Evolutionary conservation across 2,329 filamentous ascomycete species (phyloP), one percentile per base, ranked within the genome.

Genomic region (Hypoxylon sp.): DNA sequence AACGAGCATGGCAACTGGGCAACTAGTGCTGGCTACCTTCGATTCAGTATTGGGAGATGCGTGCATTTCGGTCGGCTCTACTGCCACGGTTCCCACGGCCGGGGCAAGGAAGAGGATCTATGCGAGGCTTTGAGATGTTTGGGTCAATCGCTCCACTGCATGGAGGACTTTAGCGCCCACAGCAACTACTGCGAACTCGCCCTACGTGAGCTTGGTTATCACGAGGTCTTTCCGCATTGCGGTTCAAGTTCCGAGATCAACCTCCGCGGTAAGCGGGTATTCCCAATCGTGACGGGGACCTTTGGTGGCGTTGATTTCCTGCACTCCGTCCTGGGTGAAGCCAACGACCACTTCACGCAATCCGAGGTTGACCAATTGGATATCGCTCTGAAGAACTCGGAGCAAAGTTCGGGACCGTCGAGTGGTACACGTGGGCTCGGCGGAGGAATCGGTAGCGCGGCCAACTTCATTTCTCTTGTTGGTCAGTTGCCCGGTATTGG

Each of bases 1-100:
- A 98, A 97, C 74, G 95, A 98, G 77, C 83, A 81, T 12, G 93
- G 94, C 3, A 86, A 88, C 41, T 97, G 94, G 92, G 93, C 94
- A 1, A 99, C 96, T 19, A 97, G 94, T 68, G 83, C 92, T 6
- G 94, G 92, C 39, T 97, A 95, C 74, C 85, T 97, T 64, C 89
- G 90, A 71, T 92, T 88, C 79, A 94, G 91, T 72, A 84, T 96
- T 67, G 84, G 85, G 12, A 87, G 91, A 64, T 88, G 90, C 76
- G 91, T 95, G 67, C 92, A 95, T 78, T 94, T 87, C 72, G 92
- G 92, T 12, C 86, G 92, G 34, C 79, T 92, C 27, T 95, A 94
- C 75, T 91, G 89, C 25, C 88, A 84, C 71, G 90, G 91, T 30
- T 82, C 86, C 12, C 78, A 80, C 27, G 82, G 86, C 48, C 85